Percentiles rank a stretch among this genome's conserved stretches.
Conservation (phyloP, 768 basidiomycete genomes). For the Hirschioporus abietinus region DNA sequence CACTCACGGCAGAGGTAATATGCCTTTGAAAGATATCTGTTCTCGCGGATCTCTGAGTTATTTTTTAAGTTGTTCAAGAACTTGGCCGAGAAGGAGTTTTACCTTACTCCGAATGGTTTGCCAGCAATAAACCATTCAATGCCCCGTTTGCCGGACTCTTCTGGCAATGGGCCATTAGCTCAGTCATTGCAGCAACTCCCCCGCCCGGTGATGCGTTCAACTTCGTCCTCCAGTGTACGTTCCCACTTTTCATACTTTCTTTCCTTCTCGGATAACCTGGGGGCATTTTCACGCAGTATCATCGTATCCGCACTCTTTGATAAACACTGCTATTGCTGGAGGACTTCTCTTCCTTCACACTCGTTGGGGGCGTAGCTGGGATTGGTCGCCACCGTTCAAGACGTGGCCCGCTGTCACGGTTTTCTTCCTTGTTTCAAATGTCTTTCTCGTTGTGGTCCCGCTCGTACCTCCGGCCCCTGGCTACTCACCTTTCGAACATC, state of each 20-base stretch:
- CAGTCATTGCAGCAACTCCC: slow-evolving; percentile 44
- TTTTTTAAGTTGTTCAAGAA: slow-evolving; percentile 57
- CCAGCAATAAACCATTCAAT: slow-evolving; percentile 65
- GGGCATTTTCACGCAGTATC: slow-evolving; percentile 33
- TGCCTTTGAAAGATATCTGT: slow-evolving; percentile 7
- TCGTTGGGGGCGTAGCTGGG: slow-evolving; percentile 31
- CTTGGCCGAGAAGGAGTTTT: slow-evolving; percentile 67
- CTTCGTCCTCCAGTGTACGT: slow-evolving; percentile 60
- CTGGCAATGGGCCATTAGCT: slow-evolving; percentile 56
- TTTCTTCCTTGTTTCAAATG: slow-evolving; percentile 59
- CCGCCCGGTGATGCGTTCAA: slow-evolving; percentile 74
- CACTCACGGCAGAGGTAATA: slow-evolving; percentile 56
- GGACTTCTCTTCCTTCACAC: slow-evolving; percentile 62
- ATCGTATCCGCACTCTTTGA: slow-evolving; percentile 51
- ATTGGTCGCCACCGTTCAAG: slow-evolving; percentile 64
- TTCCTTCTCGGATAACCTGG: background rate
- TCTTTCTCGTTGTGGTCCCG: slow-evolving; percentile 59
- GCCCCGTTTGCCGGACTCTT: slow-evolving; percentile 62
- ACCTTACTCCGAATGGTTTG: slow-evolving; percentile 61
- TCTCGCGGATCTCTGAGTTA: slow-evolving; percentile 19
- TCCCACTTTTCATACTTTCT: background rate
- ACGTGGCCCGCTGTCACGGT: slow-evolving; percentile 43
- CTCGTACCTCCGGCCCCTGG: slow-evolving; percentile 56
- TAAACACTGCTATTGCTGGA: slow-evolving; percentile 55
- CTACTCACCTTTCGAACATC: slow-evolving; percentile 43